Base-by-base conservation (phyloP, 331 rosid genomes). In the Cydonia oblonga region DNA sequence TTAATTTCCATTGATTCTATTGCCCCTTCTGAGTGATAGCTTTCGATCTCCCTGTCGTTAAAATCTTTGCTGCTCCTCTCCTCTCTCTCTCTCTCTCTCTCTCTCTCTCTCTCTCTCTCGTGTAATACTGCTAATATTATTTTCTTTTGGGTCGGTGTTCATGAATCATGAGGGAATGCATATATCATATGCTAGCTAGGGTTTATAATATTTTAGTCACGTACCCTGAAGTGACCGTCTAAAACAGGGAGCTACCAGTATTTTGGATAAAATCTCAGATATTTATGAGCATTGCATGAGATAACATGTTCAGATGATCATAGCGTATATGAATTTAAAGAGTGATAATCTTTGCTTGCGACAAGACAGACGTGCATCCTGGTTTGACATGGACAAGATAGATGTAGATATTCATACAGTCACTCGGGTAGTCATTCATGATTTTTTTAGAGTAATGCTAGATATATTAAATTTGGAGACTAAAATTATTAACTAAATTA, bases 11-110 rank as follows among this genome's bases (percentile, higher is more conserved):
- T 62, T 76, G 81, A 84, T 76, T 76, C 79, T 78, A 53, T 65
- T 66, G 76, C 66, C 74, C 33, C 52, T 9, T 24, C 65, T 13
- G 65, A 60, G 85, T 81, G 87, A 81, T 76, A 76, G 70, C 1
- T 16, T 58, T 60, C 75, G 77, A 75, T 82, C 79, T 40, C 78
- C 61, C 75, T 75, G 86, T 86, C 81, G 77, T 73, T 80, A 66
- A 70, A 78, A 80, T 75, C 79, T 75, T 72, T 59, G 69, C 42
- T 46, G 29, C 69, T 71, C 74, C 26, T 25, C 68, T 44, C 61
- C 51, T 71, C 76, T 28, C 61, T 24, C n/a, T 7, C 5, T 16
- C 19, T 8, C 12, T 2, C 33, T 7, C 33, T 52, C 42, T 67
- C 62, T 51, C 64, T 33, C 16, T 25, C 59, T 53, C 49, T 9